These are phyloP conservation scores for Coniochaeta ligniaria DNA, from an alignment of 2,329 filamentous ascomycete species.

Conservation along the genomic window DNA sequence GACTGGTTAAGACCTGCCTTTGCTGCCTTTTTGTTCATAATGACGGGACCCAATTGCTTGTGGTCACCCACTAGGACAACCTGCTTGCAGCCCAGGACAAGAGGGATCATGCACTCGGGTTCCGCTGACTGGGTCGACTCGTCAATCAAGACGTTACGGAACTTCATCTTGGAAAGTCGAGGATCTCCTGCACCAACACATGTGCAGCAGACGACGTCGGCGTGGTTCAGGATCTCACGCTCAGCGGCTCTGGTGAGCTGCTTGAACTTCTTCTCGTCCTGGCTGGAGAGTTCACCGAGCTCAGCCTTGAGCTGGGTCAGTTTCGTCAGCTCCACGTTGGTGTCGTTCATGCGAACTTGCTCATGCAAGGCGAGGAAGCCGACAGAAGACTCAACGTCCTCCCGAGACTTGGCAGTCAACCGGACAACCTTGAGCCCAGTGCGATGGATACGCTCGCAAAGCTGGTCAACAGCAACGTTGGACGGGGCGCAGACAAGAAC, in stretches of 20 bases:
- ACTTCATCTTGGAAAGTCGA: slow-evolving; percentile 93
- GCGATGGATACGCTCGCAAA: slow-evolving; percentile 92
- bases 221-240: slow-evolving; percentile 88
- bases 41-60: slow-evolving; percentile 94
- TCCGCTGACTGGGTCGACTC: slow-evolving; percentile 98
- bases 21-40: slow-evolving; percentile 99
- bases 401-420: slow-evolving; percentile 95
- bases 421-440: slow-evolving; percentile 95
- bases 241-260: slow-evolving; percentile 90
- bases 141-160: slow-evolving; percentile 94
- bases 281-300: slow-evolving; percentile 82
- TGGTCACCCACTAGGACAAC: slow-evolving; percentile 98
- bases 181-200: slow-evolving; percentile 97
- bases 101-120: slow-evolving; percentile 96
- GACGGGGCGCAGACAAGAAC: slow-evolving; percentile 95
- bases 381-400: slow-evolving; percentile 98
- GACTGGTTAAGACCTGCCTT: slow-evolving; percentile 97
- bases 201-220: slow-evolving; percentile 97
- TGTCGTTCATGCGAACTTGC: slow-evolving; percentile 96
- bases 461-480: slow-evolving; percentile 96
- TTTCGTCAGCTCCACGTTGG: slow-evolving; percentile 87
- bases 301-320: slow-evolving; percentile 89
- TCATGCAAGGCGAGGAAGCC: slow-evolving; percentile 92
- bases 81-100: slow-evolving; percentile 96
- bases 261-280: slow-evolving; percentile 98